Percentiles rank a stretch among this genome's conserved stretches.
phyloP scores from a whole-genome alignment of 1,284 basidiomycete genomes.

The Ustilago xerochloae region DNA sequence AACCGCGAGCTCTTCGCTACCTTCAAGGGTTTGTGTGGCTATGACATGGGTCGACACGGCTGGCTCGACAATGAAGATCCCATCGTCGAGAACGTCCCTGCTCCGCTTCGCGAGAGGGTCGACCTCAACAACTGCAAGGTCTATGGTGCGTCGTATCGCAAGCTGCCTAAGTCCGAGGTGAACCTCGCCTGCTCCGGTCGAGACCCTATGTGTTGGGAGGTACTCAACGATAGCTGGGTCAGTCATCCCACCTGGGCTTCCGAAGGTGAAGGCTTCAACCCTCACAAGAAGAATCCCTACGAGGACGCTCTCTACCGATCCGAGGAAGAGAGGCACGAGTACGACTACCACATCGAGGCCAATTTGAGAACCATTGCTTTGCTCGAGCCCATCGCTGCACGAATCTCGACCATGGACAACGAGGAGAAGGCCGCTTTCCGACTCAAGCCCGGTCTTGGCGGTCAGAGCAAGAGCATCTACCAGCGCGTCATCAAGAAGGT shows the following conservation, averaged over 20 bases:
- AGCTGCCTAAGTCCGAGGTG: constrained; percentile 86
- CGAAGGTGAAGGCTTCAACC: constrained; percentile 92
- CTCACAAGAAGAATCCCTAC: constrained; percentile 96
- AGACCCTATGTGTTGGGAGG: constrained; percentile 93
- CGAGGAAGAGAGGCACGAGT: constrained; percentile 98
- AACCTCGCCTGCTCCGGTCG: constrained; percentile 91
- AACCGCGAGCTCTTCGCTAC: constrained; percentile 82
- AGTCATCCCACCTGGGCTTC: constrained; percentile 97
- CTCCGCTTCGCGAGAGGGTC: constrained; percentile 63
- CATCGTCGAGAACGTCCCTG: constrained; percentile 69
- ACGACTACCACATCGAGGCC: constrained; percentile 94
- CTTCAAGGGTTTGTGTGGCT: constrained; percentile 88
- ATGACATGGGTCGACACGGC: constrained; percentile 76
- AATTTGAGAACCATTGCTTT: constrained; percentile 90
- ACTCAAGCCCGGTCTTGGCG: constrained; percentile 88
- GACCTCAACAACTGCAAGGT: constrained; percentile 67
- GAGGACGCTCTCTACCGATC: constrained; percentile 96
- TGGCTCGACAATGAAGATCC: constrained; percentile 71
- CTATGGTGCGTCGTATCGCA: constrained; percentile 90
- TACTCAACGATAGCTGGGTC: constrained; percentile 78
- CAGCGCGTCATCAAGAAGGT: constrained; percentile 94
- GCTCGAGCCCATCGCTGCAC: constrained; percentile 86
- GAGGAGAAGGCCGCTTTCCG: constrained; percentile 88
- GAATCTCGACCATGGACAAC: constrained; percentile 87
- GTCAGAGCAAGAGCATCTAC: constrained; percentile 87